Evolutionary conservation across 176 grass and related monocot species (phyloP), one percentile per base, ranked within the genome.

Genomic region (Raddia distichophylla): DNA sequence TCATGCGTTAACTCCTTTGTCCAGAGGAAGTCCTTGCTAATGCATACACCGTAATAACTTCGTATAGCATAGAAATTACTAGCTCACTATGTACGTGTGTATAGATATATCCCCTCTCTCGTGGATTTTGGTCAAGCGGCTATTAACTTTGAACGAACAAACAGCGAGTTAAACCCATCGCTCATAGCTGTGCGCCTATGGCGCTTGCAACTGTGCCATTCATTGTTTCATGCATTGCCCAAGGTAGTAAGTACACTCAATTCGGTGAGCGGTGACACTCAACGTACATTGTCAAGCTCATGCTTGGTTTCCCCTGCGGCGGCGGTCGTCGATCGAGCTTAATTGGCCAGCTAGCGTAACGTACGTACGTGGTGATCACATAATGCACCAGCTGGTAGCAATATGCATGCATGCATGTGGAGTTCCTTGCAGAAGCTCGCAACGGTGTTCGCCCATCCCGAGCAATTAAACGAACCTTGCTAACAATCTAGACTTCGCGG

Each of bases 361-460:
- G 34, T 78, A 15, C 9, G 34, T 78, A 62, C 75, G 51, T 68
- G 34, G 65, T 8, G 37, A 51, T 67, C 53, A 62, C 20, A 56
- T 27, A 77, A 66, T 78, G 80, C 27, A 27, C 27, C 27, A 27
- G 27, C 72, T 78, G 42, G 75, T 67, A 40, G 44, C 34, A 10
- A 56, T 68, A 63, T 52, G 57, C 86, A 74, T 74, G 67, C 80
- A 63, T 52, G 57, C 86, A 74, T 74, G 86, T 79, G 74, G 68
- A 53, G 53, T 84, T 89, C 58, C 78, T 86, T 82, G 73, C 59
- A 34, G 59, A 75, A 57, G 59, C 37, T 59, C 34, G 65, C 65
- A 62, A 89, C 22, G 43, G 32, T 85, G 81, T 57, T 64, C 65
- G 71, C 35, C 70, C 76, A 62, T 43, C 76, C 45, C 27, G 43